These are phyloP conservation scores for Lentinula boryana DNA, from an alignment of 768 basidiomycete genomes.

Conservation along the genomic window DNA sequence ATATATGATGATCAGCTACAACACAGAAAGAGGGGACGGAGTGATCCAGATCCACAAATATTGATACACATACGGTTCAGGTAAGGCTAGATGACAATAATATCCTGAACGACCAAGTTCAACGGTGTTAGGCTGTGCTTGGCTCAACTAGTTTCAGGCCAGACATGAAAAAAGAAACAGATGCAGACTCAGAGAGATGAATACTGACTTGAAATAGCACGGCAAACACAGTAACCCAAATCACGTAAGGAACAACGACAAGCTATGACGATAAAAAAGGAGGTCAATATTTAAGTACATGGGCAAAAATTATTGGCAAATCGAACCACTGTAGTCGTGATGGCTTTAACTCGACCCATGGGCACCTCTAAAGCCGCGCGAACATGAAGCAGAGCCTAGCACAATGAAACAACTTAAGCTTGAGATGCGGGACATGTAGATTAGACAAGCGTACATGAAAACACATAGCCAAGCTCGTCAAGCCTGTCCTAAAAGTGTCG, in stretches of 20 bases:
- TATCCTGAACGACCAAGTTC: background rate
- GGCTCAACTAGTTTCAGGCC: background rate
- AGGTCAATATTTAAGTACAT: background rate
- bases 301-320: background rate
- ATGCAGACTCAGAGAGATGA: background rate
- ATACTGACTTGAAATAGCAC: background rate
- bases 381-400: background rate
- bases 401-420: background rate
- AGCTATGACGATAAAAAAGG: background rate
- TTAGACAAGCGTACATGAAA: background rate
- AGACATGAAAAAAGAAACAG: background rate
- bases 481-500: background rate
- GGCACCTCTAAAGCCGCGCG: background rate
- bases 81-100: background rate
- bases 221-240: background rate
- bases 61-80: background rate
- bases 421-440: background rate
- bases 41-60: background rate
- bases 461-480: conserved; percentile 1
- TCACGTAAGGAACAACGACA: background rate
- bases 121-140: background rate
- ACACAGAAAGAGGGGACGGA: background rate
- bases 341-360: background rate
- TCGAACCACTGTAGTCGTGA: background rate
- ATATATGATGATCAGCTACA: background rate